Evolutionary conservation across 306 rosid species (phyloP).

Genomic region (Trifolium repens): DNA sequence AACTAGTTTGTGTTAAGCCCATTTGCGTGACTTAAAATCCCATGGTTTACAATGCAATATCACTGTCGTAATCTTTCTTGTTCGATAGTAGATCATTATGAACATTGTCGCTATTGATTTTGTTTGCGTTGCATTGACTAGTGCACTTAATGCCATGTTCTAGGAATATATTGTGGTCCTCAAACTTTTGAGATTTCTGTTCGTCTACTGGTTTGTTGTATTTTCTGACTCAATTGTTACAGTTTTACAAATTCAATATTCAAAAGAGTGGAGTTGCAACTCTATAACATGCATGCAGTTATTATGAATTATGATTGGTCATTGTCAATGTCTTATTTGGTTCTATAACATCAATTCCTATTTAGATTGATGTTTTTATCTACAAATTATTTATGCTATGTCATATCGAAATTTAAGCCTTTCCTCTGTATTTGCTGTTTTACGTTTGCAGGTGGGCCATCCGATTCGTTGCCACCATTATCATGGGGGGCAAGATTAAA

Average conservation of each 20-base stretch:
- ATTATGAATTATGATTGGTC: neutral
- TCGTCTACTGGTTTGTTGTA: neutral
- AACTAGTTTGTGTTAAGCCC: neutral
- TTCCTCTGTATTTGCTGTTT: constrained; percentile 27
- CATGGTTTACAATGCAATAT: constrained; percentile 15
- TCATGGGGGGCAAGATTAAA: constrained; percentile 73
- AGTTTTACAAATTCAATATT: constrained; percentile 1
- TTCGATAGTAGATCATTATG: constrained; percentile 29
- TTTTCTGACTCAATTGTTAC: neutral
- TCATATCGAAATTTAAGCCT: neutral
- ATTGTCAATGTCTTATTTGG: constrained; percentile 19
- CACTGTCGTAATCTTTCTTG: neutral
- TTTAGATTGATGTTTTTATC: neutral
- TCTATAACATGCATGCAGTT: neutral
- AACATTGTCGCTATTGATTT: constrained; percentile 23
- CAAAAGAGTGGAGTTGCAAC: constrained; percentile 3
- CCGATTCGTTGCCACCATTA: constrained; percentile 51
- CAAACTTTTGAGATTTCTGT: neutral
- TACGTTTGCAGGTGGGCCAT: constrained; percentile 56
- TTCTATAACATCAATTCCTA: neutral
- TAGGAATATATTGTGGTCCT: constrained; percentile 3
- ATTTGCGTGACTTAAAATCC: neutral
- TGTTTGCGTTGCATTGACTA: neutral
- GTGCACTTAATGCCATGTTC: constrained; percentile 23
- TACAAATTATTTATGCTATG: neutral